phyloP scores from a whole-genome alignment of 345 rosid species.

The Eucalyptus regnans region DNA sequence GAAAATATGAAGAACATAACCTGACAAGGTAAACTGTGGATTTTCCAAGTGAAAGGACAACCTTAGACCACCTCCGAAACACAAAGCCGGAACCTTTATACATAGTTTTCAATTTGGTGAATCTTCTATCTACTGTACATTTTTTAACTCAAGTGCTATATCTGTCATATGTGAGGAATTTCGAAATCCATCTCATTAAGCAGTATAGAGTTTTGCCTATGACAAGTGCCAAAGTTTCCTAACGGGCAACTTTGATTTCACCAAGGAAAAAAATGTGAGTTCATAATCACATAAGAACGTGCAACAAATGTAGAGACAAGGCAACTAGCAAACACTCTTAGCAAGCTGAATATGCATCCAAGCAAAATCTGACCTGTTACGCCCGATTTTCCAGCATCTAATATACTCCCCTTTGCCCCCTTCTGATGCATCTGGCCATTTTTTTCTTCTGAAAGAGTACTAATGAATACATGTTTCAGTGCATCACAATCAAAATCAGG shows the following conservation, averaged over 20 bases:
- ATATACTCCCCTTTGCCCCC: background rate
- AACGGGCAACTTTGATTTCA: too few species aligned
- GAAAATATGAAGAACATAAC: background rate
- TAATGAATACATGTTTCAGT: background rate
- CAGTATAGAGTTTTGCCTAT: too few species aligned
- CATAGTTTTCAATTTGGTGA: background rate
- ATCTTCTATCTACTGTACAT: background rate
- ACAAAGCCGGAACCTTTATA: fast-evolving
- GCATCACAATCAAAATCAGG: background rate
- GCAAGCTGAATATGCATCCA: background rate
- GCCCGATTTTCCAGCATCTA: background rate
- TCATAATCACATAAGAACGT: too few species aligned
- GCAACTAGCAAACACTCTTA: too few species aligned
- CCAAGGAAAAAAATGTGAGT: too few species aligned
- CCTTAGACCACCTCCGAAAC: background rate
- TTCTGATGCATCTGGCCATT: background rate
- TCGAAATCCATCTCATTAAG: too few species aligned
- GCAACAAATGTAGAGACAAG: too few species aligned
- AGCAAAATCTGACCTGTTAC: background rate
- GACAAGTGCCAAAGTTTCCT: too few species aligned
- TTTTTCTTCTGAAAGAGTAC: background rate
- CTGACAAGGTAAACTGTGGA: background rate
- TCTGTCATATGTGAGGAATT: too few species aligned
- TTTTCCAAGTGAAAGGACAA: background rate
- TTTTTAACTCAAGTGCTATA: too few species aligned